These are phyloP conservation scores for Amanita rimosa DNA, from an alignment of 768 basidiomycete species.

Conservation along the genomic window DNA sequence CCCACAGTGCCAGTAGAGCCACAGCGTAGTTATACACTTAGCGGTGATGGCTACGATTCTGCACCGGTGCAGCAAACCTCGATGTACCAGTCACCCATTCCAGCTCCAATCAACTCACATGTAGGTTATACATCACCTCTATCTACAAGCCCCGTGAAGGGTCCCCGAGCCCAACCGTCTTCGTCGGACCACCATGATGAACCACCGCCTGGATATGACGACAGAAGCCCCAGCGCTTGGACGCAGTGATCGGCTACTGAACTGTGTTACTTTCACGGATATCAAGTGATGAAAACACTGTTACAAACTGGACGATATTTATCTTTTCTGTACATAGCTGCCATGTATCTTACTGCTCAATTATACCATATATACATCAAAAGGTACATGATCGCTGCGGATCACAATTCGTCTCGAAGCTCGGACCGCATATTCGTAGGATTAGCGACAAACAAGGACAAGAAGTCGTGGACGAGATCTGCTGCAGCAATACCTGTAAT, in stretches of 20 bases:
- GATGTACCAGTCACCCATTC: conserved; percentile 17
- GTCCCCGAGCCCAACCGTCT: conserved; percentile 26
- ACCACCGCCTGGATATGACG: conserved; percentile 58
- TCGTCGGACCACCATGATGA: conserved; percentile 30
- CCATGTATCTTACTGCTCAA: background rate
- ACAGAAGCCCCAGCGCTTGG: conserved; percentile 43
- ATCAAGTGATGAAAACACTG: background rate
- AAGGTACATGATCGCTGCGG: background rate
- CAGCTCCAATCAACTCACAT: conserved; percentile 29
- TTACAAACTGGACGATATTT: background rate
- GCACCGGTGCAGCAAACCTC: conserved; percentile 22
- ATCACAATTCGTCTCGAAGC: conserved; percentile 5
- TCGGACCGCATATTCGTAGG: conserved; percentile 15
- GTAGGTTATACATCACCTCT: conserved; percentile 12
- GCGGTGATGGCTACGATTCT: conserved; percentile 35
- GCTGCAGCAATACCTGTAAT: too few species aligned
- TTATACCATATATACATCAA: conserved; percentile 2
- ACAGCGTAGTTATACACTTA: conserved; percentile 43
- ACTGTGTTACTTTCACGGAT: background rate
- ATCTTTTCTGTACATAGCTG: background rate
- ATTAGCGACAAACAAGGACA: too few species aligned
- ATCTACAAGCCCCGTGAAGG: conserved; percentile 29
- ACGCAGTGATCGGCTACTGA: conserved; percentile 14
- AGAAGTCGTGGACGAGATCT: too few species aligned
- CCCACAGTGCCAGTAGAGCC: conserved; percentile 6